Evolutionary conservation across 805 yeast genomes (phyloP).

Genomic region (Monosporozyma siamensis): DNA sequence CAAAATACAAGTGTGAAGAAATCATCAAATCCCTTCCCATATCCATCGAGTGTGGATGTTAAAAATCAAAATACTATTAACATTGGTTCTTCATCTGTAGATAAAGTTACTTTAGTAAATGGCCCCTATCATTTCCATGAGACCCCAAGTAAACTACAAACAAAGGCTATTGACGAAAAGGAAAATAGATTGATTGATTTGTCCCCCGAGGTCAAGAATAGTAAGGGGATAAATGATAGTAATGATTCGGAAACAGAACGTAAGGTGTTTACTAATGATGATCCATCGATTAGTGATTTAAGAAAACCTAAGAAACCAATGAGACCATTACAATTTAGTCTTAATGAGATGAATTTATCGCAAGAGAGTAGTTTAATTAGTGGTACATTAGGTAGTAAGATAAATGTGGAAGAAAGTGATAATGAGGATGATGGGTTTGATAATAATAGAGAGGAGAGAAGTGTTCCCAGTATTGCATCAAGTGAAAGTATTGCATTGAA

Average conservation of each 20-base stretch:
- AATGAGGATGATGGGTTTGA: neutral
- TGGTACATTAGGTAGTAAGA: conserved; percentile 2
- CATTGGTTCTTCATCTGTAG: neutral
- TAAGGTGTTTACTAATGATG: neutral
- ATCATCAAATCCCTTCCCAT: conserved; percentile 2
- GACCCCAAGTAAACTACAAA: neutral
- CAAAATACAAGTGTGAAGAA: neutral
- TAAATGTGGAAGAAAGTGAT: neutral
- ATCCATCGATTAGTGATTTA: conserved; percentile 2
- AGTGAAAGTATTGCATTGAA: conserved; percentile 24
- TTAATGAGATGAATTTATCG: conserved; percentile 16
- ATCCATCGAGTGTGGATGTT: neutral
- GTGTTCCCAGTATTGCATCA: conserved; percentile 13
- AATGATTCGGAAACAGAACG: neutral
- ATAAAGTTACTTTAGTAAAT: neutral
- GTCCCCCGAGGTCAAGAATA: neutral
- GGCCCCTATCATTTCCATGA: neutral
- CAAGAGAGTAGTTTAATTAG: conserved; percentile 7
- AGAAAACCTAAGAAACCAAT: neutral
- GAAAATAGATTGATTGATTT: conserved; percentile 1
- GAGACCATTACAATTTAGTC: conserved; percentile 10
- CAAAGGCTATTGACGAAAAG: neutral
- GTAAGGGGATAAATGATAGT: neutral
- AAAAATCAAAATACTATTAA: too few species aligned
- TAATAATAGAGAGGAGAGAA: neutral